Conservation (phyloP, 2,329 filamentous ascomycete species). For the Clonostachys byssicola region DNA sequence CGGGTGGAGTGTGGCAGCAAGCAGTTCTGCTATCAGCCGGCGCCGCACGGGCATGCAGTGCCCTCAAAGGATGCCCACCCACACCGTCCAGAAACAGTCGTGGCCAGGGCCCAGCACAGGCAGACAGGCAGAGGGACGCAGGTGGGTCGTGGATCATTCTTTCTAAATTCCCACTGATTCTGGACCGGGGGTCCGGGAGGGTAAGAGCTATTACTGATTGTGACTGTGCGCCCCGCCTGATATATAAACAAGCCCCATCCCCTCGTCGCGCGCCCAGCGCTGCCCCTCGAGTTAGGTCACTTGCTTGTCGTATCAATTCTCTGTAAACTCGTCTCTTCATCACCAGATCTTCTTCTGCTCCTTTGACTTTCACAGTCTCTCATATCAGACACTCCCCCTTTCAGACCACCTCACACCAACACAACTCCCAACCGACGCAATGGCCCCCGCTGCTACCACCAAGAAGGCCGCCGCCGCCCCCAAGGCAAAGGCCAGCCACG, state of each 20-base stretch:
- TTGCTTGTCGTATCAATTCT: conserved; percentile 10
- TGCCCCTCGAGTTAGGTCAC: conserved; percentile 14
- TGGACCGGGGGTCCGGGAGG: background rate
- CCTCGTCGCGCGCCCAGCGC: conserved; percentile 45
- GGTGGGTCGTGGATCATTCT: conserved; percentile 5
- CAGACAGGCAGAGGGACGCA: background rate
- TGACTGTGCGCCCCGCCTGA: conserved; percentile 47
- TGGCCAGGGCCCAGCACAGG: no score
- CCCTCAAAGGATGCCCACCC: no score
- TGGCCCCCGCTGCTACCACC: conserved; percentile 39
- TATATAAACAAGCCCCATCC: conserved; percentile 57
- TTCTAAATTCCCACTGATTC: background rate
- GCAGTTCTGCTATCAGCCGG: no score
- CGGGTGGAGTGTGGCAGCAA: no score
- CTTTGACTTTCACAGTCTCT: conserved; percentile 10
- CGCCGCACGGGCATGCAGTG: no score
- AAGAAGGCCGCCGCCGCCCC: conserved; percentile 45
- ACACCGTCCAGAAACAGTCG: no score
- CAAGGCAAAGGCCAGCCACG: conserved; percentile 48
- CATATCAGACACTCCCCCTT: conserved; percentile 9
- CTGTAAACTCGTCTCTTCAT: conserved; percentile 16
- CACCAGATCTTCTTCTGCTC: conserved; percentile 7
- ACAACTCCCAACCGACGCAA: conserved; percentile 26
- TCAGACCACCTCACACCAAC: conserved; percentile 11
- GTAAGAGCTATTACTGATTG: conserved; percentile 44